phyloP scores from a whole-genome alignment of 495 filamentous ascomycete species.

The Penicillium goetzii region DNA sequence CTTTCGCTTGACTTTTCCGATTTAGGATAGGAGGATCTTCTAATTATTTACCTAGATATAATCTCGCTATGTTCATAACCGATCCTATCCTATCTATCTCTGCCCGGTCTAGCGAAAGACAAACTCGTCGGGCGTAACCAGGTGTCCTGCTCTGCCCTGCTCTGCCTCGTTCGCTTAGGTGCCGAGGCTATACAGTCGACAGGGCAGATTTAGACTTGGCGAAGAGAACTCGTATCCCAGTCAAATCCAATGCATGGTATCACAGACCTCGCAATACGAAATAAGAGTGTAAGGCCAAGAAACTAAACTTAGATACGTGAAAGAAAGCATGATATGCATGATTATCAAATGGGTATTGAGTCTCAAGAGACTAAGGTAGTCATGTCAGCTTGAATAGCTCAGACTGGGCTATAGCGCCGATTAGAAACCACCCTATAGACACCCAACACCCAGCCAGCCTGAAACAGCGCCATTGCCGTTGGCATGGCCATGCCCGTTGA shows the following conservation, averaged over 20 bases:
- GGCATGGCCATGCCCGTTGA: background rate
- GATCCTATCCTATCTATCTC: background rate
- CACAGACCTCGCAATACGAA: too few relatives aligned
- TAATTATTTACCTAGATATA: background rate
- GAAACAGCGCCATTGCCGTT: background rate
- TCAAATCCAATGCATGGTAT: too few relatives aligned
- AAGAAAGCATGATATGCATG: background rate
- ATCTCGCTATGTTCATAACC: background rate
- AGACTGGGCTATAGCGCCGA: too few relatives aligned
- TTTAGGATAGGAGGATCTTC: background rate
- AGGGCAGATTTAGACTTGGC: background rate
- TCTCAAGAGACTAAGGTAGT: too few relatives aligned
- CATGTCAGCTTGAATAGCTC: too few relatives aligned
- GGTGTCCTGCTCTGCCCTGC: too few relatives aligned
- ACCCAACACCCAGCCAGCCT: background rate
- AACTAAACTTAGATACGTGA: too few relatives aligned
- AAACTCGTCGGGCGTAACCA: background rate
- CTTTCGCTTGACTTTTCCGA: background rate
- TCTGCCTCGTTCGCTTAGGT: background rate
- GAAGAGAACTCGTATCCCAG: background rate
- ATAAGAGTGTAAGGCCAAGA: too few relatives aligned
- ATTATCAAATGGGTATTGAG: too few relatives aligned
- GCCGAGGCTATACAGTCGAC: background rate
- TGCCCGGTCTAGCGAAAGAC: background rate
- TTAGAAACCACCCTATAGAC: background rate